A percentile compares a stretch with the other conserved stretches of the same genome.
phyloP scores from a whole-genome alignment of 768 basidiomycete species.

The Russula sp. region DNA sequence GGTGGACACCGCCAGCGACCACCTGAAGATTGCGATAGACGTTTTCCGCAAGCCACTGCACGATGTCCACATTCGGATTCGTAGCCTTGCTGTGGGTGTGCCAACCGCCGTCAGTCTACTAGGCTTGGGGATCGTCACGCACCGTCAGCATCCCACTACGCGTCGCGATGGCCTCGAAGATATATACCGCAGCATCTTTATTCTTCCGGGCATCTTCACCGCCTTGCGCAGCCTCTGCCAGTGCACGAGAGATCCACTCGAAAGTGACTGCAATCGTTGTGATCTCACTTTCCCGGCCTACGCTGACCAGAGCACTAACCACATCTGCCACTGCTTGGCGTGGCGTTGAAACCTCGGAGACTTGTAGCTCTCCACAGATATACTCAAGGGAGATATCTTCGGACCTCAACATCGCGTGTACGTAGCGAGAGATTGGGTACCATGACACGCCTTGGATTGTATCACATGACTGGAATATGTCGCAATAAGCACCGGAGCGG shows the following conservation, averaged over 20 bases:
- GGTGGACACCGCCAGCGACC: constrained; percentile 45
- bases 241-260: no score
- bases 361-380: constrained; percentile 41
- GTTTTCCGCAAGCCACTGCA: no score
- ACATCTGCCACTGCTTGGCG: constrained; percentile 93
- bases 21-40: no score
- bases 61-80: no score
- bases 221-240: no score
- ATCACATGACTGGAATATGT: constrained; percentile 73
- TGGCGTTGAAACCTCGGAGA: constrained; percentile 73
- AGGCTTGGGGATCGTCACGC: constrained; percentile 21
- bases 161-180: constrained; percentile 88
- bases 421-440: constrained; percentile 86
- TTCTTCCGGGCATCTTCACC: constrained; percentile 52
- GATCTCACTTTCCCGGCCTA: constrained; percentile 37
- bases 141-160: constrained; percentile 83
- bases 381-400: constrained; percentile 96
- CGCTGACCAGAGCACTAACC: constrained; percentile 78
- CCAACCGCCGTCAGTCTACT: constrained; percentile 31
- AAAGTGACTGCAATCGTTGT: no score
- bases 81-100: no score
- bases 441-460: constrained; percentile 80
- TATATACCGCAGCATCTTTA: constrained; percentile 90
- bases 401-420: constrained; percentile 89
- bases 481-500: constrained; percentile 75